These are phyloP conservation scores for Colletotrichum sp. DNA, from an alignment of 2,329 filamentous ascomycete genomes.

Conservation along the genomic window DNA sequence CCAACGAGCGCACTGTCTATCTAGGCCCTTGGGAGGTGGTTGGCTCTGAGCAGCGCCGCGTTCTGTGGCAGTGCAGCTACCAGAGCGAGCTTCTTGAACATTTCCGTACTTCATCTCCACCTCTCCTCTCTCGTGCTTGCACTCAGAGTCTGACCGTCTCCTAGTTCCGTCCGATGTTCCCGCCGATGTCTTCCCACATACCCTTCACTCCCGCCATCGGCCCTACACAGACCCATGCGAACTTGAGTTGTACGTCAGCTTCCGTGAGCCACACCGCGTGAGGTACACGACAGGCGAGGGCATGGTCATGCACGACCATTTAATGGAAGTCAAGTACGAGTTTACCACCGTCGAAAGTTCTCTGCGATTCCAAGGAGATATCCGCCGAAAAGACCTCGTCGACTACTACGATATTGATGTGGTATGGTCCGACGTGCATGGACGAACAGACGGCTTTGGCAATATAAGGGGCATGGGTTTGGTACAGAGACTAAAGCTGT, in stretches of 20 bases:
- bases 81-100: slow-evolving; percentile 56
- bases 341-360: slow-evolving; percentile 54
- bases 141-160: slow-evolving; percentile 6
- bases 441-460: slow-evolving; percentile 53
- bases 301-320: slow-evolving; percentile 51
- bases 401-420: slow-evolving; percentile 59
- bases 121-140: neutral
- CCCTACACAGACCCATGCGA: slow-evolving; percentile 54
- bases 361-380: slow-evolving; percentile 52
- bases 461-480: slow-evolving; percentile 54
- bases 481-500: slow-evolving; percentile 57
- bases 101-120: slow-evolving; percentile 41
- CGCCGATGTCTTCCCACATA: slow-evolving; percentile 50
- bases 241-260: slow-evolving; percentile 53
- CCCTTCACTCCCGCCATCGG: slow-evolving; percentile 54
- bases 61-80: slow-evolving; percentile 59
- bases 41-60: slow-evolving; percentile 49
- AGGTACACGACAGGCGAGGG: slow-evolving; percentile 52
- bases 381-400: slow-evolving; percentile 50
- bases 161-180: slow-evolving; percentile 50
- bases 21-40: slow-evolving; percentile 59
- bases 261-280: slow-evolving; percentile 51
- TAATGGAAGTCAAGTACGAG: slow-evolving; percentile 53
- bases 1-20: slow-evolving; percentile 53
- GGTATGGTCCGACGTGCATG: slow-evolving; percentile 54